phyloP scores from a whole-genome alignment of 768 basidiomycete species.

The Boletales sp. region DNA sequence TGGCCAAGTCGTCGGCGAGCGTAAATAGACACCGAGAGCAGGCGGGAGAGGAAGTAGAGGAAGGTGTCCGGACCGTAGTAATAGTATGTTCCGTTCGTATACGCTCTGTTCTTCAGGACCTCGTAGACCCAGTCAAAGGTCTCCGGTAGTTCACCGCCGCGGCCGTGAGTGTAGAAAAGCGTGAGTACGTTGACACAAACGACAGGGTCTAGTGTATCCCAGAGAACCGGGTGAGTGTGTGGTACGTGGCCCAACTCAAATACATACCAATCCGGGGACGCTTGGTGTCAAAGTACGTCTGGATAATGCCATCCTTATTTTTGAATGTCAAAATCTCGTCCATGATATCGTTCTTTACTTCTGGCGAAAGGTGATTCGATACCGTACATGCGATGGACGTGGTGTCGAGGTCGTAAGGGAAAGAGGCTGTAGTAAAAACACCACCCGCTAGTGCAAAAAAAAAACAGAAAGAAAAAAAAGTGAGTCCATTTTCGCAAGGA shows the following conservation, averaged over 20 bases:
- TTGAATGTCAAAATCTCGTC: conserved; percentile 15
- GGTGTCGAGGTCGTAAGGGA: conserved; percentile 17
- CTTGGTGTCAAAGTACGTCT: conserved; percentile 17
- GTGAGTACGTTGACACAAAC: conserved; percentile 20
- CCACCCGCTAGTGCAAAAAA: conserved; percentile 4
- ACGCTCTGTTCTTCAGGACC: conserved; percentile 21
- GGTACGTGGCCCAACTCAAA: not conserved
- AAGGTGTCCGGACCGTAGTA: conserved; percentile 17
- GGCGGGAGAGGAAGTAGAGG: conserved; percentile 20
- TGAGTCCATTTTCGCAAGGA: not conserved
- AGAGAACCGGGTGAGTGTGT: not conserved
- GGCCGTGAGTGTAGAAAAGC: conserved; percentile 19
- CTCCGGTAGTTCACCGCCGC: conserved; percentile 13
- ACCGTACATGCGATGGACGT: conserved; percentile 20
- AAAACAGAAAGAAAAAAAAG: conserved; percentile 1
- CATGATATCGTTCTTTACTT: conserved; percentile 21
- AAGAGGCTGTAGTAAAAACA: conserved; percentile 10
- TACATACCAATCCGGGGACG: conserved; percentile 20
- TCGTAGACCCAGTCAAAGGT: conserved; percentile 19
- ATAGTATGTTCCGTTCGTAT: conserved; percentile 16
- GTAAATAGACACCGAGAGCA: conserved; percentile 15
- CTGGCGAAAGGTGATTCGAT: conserved; percentile 7
- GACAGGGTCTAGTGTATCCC: conserved; percentile 15
- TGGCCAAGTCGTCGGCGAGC: conserved; percentile 11
- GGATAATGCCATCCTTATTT: conserved; percentile 18